A percentile compares a stretch with the other conserved stretches of the same genome.
Evolutionary conservation across 2,329 filamentous ascomycete genomes (phyloP).

Genomic region (Monosporascus sp.): DNA sequence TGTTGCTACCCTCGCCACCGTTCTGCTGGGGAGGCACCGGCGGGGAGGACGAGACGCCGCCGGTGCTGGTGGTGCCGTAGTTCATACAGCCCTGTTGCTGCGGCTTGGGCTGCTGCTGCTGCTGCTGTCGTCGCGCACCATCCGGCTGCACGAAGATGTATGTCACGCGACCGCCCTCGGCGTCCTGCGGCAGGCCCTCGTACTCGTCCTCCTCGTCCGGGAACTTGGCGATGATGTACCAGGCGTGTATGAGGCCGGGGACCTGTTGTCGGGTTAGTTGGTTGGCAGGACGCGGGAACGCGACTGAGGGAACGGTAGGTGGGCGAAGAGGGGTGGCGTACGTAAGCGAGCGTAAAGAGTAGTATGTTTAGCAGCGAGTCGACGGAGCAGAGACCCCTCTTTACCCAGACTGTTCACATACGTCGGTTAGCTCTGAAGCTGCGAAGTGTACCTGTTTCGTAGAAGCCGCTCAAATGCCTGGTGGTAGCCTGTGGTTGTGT

Average conservation of each 20-base stretch:
- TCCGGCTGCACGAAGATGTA: slow-evolving; percentile 66
- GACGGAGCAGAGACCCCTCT: slow-evolving; percentile 84
- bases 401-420: slow-evolving; percentile 75
- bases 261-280: slow-evolving; percentile 36
- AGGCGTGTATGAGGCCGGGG: slow-evolving; percentile 86
- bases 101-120: slow-evolving; percentile 24
- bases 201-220: slow-evolving; percentile 73
- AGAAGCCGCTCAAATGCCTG: no score
- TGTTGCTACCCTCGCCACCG: slow-evolving; percentile 33
- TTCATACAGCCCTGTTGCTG: slow-evolving; percentile 32
- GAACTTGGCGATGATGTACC: slow-evolving; percentile 94
- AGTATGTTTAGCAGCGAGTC: slow-evolving; percentile 95
- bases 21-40: slow-evolving; percentile 20
- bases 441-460: not conserved
- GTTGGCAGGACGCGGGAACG: slow-evolving; percentile 7
- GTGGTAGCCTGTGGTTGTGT: no score
- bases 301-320: slow-evolving; percentile 10
- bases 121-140: slow-evolving; percentile 34
- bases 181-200: slow-evolving; percentile 54
- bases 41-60: slow-evolving; percentile 15
- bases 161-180: slow-evolving; percentile 55
- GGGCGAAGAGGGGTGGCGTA: slow-evolving; percentile 24
- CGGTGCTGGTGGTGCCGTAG: slow-evolving; percentile 39
- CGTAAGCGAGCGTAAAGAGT: slow-evolving; percentile 70
- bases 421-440: slow-evolving; percentile 23